A percentile compares a stretch with the other conserved stretches of the same genome.
Conservation (phyloP, 176 grass and related monocot genomes). For the Eleusine coracana region DNA sequence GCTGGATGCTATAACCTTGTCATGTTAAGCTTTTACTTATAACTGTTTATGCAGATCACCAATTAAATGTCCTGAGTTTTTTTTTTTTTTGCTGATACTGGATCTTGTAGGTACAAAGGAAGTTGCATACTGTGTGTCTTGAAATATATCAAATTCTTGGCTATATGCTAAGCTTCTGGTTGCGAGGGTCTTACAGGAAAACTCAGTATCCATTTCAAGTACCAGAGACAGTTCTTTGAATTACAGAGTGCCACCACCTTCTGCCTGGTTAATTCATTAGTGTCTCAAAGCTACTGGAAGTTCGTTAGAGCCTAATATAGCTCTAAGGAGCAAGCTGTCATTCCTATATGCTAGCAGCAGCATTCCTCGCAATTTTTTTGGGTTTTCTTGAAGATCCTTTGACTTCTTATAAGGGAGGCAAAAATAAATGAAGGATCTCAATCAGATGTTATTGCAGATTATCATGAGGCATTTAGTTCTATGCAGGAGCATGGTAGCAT, state of each 20-base stretch:
- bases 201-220: constrained; percentile 42
- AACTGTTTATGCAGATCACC: no score
- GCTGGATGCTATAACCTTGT: no score
- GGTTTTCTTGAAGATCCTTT: constrained; percentile 56
- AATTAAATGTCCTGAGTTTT: no score
- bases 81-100: no score
- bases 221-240: constrained; percentile 30
- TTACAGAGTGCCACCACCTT: constrained; percentile 48
- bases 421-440: constrained; percentile 38
- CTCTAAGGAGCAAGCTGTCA: constrained; percentile 49
- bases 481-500: constrained; percentile 15
- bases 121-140: no score
- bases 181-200: constrained; percentile 65
- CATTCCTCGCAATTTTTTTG: constrained; percentile 39
- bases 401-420: constrained; percentile 43
- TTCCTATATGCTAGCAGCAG: constrained; percentile 49
- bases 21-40: no score
- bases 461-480: constrained; percentile 35
- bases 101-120: no score
- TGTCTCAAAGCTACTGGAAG: constrained; percentile 79
- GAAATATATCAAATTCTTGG: no score
- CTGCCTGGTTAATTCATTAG: constrained; percentile 64
- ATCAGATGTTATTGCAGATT: constrained; percentile 17
- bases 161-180: no score
- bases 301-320: constrained; percentile 67